Evolutionary conservation across 768 basidiomycete genomes (phyloP).

Genomic region (Dictyophora rubrovolvata): DNA sequence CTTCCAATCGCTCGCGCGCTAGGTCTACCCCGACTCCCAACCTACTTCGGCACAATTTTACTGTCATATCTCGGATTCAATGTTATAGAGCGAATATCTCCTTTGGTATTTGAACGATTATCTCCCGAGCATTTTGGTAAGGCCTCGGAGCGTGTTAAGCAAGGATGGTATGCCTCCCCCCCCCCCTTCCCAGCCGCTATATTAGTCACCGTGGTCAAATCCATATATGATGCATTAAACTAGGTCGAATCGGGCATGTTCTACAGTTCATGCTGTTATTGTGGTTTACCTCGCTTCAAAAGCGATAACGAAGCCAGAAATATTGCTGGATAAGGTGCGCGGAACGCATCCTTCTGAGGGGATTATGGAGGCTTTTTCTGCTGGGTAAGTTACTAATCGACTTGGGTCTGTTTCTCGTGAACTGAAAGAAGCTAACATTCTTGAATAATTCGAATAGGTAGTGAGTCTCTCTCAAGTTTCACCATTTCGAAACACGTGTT

Average conservation of each 20-base stretch:
- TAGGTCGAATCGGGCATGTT: conserved; percentile 46
- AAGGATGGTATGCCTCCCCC: conserved; percentile 31
- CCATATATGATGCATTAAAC: neutral
- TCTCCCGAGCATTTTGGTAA: conserved; percentile 42
- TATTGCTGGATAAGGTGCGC: conserved; percentile 56
- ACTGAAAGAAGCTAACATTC: neutral
- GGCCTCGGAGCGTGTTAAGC: conserved; percentile 21
- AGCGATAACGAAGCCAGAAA: conserved; percentile 36
- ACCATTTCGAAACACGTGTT: conserved; percentile 2
- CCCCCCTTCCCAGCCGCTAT: neutral
- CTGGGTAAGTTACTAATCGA: conserved; percentile 50
- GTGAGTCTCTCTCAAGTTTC: neutral
- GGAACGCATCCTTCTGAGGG: conserved; percentile 60
- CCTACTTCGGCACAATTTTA: conserved; percentile 44
- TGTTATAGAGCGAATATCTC: conserved; percentile 48
- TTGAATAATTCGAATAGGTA: neutral
- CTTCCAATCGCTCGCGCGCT: conserved; percentile 25
- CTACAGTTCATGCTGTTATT: conserved; percentile 61
- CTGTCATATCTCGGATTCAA: conserved; percentile 49
- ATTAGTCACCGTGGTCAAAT: neutral
- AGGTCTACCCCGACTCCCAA: conserved; percentile 44
- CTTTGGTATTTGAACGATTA: conserved; percentile 35
- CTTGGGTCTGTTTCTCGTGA: too few relatives aligned
- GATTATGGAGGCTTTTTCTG: conserved; percentile 54
- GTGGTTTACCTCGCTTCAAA: conserved; percentile 55